phyloP scores from a whole-genome alignment of 805 yeast genomes.

The Torulaspora quercuum region DNA sequence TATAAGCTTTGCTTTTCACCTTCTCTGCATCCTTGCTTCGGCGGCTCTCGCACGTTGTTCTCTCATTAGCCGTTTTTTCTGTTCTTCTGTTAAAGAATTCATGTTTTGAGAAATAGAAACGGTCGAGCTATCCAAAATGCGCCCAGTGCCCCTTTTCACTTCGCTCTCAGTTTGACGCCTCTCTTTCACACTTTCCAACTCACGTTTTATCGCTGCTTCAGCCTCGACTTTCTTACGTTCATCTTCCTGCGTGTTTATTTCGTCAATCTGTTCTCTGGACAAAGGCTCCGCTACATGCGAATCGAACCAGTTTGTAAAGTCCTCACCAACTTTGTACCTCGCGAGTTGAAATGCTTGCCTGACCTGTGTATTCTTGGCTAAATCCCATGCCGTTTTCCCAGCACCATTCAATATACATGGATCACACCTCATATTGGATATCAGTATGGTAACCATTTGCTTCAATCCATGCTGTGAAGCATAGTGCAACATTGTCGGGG shows the following conservation, averaged over 20 bases:
- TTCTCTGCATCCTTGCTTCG: slow-evolving; percentile 66
- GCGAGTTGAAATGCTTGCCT: slow-evolving; percentile 63
- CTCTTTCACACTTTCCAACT: slow-evolving; percentile 31
- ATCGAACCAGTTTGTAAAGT: slow-evolving; percentile 61
- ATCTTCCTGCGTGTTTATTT: slow-evolving; percentile 38
- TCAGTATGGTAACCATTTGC: slow-evolving; percentile 60
- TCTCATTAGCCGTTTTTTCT: slow-evolving; percentile 74
- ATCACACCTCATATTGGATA: slow-evolving; percentile 64
- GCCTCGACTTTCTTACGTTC: slow-evolving; percentile 41
- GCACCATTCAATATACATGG: slow-evolving; percentile 53
- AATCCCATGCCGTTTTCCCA: slow-evolving; percentile 68
- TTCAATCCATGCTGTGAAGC: slow-evolving; percentile 65
- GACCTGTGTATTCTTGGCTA: slow-evolving; percentile 48
- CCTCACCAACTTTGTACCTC: slow-evolving; percentile 66
- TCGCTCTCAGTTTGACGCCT: slow-evolving; percentile 21
- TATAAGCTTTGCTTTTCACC: no score
- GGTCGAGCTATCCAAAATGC: slow-evolving; percentile 28
- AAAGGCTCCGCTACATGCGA: slow-evolving; percentile 64
- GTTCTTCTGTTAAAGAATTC: slow-evolving; percentile 67
- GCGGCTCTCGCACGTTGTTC: slow-evolving; percentile 97
- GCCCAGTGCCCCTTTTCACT: slow-evolving; percentile 39
- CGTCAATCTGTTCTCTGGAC: slow-evolving; percentile 53
- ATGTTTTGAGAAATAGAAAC: slow-evolving; percentile 41
- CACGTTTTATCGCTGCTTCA: slow-evolving; percentile 31
- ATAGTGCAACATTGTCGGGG: slow-evolving; percentile 75